Evolutionary conservation across 768 basidiomycete species (phyloP), one percentile per base, ranked within the genome.

Genomic region (Lepiota venenata): DNA sequence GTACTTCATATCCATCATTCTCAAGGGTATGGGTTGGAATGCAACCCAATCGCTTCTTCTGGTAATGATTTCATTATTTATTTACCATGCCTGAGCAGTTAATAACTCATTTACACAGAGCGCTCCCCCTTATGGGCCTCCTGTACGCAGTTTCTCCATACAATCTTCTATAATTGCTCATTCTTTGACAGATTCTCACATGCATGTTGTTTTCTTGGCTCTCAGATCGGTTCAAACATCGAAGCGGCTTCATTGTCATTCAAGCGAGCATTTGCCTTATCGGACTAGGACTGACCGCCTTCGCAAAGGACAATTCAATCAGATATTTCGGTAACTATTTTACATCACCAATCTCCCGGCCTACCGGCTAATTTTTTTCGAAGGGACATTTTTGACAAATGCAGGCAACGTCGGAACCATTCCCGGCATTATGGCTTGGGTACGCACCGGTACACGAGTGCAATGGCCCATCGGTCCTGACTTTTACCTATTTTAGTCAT

Each of bases 1-100:
- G 18, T 78, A 75, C 63, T 80, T 79, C 61, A 68, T 76, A 48
- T 71, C 77, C 3, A 71, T 76, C 40, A 78, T 80, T 53, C 64
- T 80, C 32, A 69, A 64, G 42, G 72, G 71, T 27, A 72, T 80
- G 71, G 77, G 79, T 5, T 79, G 72, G 72, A 62, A 65, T 16
- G 56, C 52, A 37, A 64, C 67, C 2, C 57, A 61, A 18, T 56
- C 73, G n/a, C 61, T 79, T n/a, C 72, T 80, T 56, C 67, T 77
- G 18, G 76, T 77, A 56, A 25, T 52, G 72, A 53, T 22, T 25
- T 55, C 45, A 9, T 12, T 11, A 16, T 50, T 20, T 21, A 11
- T 27, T 36, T 21, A 16, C 20, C 3, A 27, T 10, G 1, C 7
- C 12, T 29, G 12, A 38, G 12, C 42, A 32, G 40, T 20, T 38